These are phyloP conservation scores for Radiomyces spectabilis DNA, from an alignment of 192 early-diverging fungal genomes.

Conservation along the genomic window DNA sequence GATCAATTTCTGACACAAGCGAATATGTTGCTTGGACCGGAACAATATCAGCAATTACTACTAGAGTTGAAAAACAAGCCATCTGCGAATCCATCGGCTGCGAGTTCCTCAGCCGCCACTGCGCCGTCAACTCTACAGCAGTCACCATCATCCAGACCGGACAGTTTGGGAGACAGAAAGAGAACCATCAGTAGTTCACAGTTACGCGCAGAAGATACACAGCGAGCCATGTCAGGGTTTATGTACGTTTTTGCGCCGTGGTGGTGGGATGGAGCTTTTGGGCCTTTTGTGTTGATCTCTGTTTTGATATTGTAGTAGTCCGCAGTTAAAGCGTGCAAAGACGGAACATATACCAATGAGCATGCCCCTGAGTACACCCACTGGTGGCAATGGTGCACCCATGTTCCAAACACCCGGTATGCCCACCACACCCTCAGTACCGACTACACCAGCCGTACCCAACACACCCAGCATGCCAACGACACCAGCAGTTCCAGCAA, in stretches of 20 bases:
- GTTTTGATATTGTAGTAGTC: background rate
- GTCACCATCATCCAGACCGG: background rate
- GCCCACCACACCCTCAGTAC: background rate
- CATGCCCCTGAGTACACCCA: background rate
- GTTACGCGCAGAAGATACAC: background rate
- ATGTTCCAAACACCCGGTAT: background rate
- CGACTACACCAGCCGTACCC: constrained; percentile 1
- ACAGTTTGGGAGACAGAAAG: background rate
- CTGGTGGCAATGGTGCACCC: background rate
- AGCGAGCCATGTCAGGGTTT: background rate
- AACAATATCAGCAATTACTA: background rate
- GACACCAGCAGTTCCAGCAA: constrained; percentile 11
- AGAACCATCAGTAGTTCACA: background rate
- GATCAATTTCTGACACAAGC: constrained; percentile 1
- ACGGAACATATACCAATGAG: constrained; percentile 7
- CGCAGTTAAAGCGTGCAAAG: constrained; percentile 9
- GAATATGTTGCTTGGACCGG: background rate
- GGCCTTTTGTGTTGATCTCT: background rate
- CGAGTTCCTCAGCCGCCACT: background rate
- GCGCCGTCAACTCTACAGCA: background rate
- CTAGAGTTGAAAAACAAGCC: background rate
- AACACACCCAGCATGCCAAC: constrained; percentile 3
- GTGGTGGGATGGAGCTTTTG: background rate
- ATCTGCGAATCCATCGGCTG: background rate
- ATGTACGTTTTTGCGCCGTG: background rate